These are phyloP conservation scores for Trichophyton equinum DNA, from an alignment of 2,329 filamentous ascomycete genomes.

Conservation along the genomic window DNA sequence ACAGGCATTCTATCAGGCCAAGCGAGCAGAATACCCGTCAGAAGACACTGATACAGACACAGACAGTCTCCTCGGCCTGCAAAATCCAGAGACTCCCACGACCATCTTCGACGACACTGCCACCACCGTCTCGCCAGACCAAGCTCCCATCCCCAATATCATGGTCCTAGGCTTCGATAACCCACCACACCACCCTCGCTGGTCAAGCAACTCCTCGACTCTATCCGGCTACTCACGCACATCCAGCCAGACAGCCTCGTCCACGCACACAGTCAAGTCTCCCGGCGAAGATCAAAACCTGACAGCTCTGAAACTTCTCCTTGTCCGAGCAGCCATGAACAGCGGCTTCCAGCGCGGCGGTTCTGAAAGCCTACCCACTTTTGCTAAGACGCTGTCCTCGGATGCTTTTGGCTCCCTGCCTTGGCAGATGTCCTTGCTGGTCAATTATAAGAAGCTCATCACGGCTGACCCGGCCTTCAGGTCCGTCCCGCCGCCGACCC, in stretches of 20 bases:
- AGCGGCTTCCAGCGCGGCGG: constrained; percentile 59
- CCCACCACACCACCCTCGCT: constrained; percentile 40
- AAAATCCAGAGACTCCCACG: constrained; percentile 71
- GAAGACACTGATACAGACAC: constrained; percentile 20
- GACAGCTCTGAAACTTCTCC: constrained; percentile 61
- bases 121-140: constrained; percentile 70
- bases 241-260: constrained; percentile 37
- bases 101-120: constrained; percentile 92
- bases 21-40: constrained; percentile 27
- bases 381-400: constrained; percentile 61
- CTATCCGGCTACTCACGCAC: constrained; percentile 67
- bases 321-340: constrained; percentile 76
- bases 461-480: constrained; percentile 58
- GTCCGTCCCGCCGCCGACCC: constrained; percentile 22
- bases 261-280: constrained; percentile 33
- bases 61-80: constrained; percentile 6
- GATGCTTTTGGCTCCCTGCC: constrained; percentile 65
- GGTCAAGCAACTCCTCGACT: constrained; percentile 71
- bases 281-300: constrained; percentile 60
- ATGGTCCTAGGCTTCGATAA: constrained; percentile 65
- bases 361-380: constrained; percentile 52
- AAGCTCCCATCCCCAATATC: constrained; percentile 72
- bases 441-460: constrained; percentile 70
- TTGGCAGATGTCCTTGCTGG: constrained; percentile 58
- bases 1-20: constrained; percentile 40